Evolutionary conservation across 345 rosid genomes (phyloP).

Genomic region (Euphorbia lathyris): DNA sequence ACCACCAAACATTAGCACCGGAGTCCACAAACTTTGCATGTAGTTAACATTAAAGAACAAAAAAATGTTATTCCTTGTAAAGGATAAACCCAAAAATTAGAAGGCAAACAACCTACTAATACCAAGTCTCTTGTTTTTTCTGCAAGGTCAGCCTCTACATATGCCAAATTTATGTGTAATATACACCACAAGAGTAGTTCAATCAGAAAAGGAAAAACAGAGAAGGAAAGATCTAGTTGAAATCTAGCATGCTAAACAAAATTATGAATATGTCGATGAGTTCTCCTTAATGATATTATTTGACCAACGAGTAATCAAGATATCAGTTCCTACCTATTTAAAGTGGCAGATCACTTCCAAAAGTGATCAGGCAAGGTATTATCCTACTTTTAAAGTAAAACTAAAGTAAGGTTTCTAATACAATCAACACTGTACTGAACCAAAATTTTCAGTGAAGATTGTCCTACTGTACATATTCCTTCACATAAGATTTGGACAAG

Average conservation of each 20-base stretch:
- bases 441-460: not conserved
- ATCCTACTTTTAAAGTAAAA: not conserved
- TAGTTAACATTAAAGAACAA: not conserved
- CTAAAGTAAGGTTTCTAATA: not conserved
- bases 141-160: not conserved
- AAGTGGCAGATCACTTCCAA: not conserved
- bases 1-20: constrained; percentile 10
- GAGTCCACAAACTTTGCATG: not conserved
- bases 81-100: not conserved
- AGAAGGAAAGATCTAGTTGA: not conserved
- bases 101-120: not conserved
- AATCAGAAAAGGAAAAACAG: not conserved
- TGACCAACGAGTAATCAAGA: not conserved
- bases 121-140: not conserved
- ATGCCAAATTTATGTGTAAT: not conserved
- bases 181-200: not conserved
- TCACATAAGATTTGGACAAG: not conserved
- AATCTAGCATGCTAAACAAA: not conserved
- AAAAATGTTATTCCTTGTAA: not conserved
- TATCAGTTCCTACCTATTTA: not conserved
- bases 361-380: not conserved
- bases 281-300: not conserved
- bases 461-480: not conserved
- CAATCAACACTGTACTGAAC: not conserved
- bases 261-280: not conserved